Evolutionary conservation across 305 asterid genomes (phyloP).

Genomic region (Ilex paraguariensis): DNA sequence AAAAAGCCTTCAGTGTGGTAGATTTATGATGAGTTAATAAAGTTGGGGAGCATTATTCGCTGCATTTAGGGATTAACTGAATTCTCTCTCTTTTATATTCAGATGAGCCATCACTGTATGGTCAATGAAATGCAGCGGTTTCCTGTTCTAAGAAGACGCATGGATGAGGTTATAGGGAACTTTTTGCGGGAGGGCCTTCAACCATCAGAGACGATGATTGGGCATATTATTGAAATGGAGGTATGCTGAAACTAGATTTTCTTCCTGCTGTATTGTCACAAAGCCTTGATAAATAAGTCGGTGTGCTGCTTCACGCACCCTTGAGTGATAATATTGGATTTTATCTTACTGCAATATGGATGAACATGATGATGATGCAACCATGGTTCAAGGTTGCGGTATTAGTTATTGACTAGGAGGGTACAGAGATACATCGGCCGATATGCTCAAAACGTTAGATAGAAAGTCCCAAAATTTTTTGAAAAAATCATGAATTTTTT

Average conservation of each 20-base stretch:
- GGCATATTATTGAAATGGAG: slow-evolving; percentile 97
- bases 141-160: slow-evolving; percentile 60
- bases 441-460: no score
- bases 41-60: slow-evolving; percentile 12
- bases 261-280: neutral
- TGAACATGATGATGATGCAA: neutral
- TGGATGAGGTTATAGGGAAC: slow-evolving; percentile 68
- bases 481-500: no score
- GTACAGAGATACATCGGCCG: no score
- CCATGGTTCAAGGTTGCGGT: neutral
- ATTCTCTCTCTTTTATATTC: slow-evolving; percentile 8
- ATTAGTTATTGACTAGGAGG: no score
- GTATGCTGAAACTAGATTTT: slow-evolving; percentile 22
- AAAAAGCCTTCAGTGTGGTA: no score
- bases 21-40: neutral
- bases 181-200: slow-evolving; percentile 84
- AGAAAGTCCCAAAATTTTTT: no score
- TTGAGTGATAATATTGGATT: no score
- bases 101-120: slow-evolving; percentile 86
- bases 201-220: slow-evolving; percentile 96
- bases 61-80: slow-evolving; percentile 19
- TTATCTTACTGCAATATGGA: neutral
- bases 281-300: neutral
- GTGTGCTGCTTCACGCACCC: no score
- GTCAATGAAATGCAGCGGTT: slow-evolving; percentile 75